phyloP scores from a whole-genome alignment of 2,329 filamentous ascomycete genomes.

The Byssothecium circinans region DNA sequence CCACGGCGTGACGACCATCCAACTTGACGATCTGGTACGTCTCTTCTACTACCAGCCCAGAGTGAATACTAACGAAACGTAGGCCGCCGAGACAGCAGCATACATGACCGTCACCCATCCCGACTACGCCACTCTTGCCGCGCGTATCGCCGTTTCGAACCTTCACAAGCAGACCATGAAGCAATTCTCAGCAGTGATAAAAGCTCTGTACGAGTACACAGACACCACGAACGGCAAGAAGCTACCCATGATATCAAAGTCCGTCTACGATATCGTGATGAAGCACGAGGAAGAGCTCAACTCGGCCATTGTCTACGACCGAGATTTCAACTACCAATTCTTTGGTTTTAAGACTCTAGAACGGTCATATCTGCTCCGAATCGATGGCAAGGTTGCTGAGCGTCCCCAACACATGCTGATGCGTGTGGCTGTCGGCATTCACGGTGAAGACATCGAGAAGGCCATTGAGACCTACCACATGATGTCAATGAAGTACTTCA shows the following conservation, averaged over 20 bases:
- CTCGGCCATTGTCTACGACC: conserved; percentile 98
- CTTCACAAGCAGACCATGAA: conserved; percentile 99
- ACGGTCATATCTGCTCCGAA: conserved; percentile 93
- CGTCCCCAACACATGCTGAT: conserved; percentile 99
- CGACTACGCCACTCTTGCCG: conserved; percentile 97
- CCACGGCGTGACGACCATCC: conserved; percentile 93
- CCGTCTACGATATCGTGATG: conserved; percentile 91
- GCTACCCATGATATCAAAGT: conserved; percentile 92
- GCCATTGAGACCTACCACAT: conserved; percentile 97
- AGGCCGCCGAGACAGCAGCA: conserved; percentile 97
- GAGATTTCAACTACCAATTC: conserved; percentile 99
- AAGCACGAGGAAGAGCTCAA: conserved; percentile 96
- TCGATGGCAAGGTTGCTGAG: conserved; percentile 94
- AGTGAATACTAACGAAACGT: conserved; percentile 20
- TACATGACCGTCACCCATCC: conserved; percentile 99
- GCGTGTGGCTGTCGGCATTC: conserved; percentile 96
- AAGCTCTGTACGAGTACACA: conserved; percentile 91
- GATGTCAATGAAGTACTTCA: conserved; percentile 99
- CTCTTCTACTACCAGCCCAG: conserved; percentile 10
- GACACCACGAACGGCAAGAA: conserved; percentile 85
- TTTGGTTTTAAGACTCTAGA: conserved; percentile 99
- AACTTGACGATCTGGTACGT: conserved; percentile 93
- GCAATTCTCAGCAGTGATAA: conserved; percentile 95
- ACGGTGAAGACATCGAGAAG: conserved; percentile 91
- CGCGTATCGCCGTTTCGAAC: conserved; percentile 98